Conservation (phyloP, 371 early-diverging fungal species). For the Rhizomucor pusillus region DNA sequence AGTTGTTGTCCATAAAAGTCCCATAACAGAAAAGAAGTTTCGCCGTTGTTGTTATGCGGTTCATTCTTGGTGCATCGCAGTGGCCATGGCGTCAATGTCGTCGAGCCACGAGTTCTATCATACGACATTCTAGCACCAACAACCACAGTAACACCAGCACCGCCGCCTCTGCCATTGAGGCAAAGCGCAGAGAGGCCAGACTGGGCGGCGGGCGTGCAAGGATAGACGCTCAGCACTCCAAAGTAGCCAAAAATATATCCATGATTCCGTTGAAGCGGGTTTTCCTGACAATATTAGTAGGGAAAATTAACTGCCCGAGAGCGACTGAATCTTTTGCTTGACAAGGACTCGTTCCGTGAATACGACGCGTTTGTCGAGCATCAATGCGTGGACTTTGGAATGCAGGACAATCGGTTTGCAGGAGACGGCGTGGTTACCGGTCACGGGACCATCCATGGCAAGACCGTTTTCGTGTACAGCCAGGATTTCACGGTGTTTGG, state of each 20-base stretch:
- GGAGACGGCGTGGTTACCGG: conserved; percentile 98
- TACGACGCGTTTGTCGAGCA: conserved; percentile 96
- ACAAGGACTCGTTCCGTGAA: conserved; percentile 86
- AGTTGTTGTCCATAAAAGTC: no score
- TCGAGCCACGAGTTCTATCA: no score
- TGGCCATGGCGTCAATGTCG: no score
- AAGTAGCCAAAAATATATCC: neutral
- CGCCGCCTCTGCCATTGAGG: neutral
- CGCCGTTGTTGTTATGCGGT: no score
- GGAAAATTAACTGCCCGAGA: conserved; percentile 97
- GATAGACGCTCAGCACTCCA: neutral
- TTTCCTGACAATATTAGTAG: conserved; percentile 28
- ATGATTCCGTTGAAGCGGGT: no score
- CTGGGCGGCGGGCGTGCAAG: neutral
- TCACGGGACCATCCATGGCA: conserved; percentile 90
- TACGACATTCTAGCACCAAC: no score
- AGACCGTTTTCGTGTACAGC: conserved; percentile 88
- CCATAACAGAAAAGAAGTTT: no score
- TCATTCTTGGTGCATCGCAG: no score
- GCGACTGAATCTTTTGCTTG: conserved; percentile 83
- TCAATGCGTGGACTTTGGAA: conserved; percentile 90
- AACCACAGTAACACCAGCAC: no score
- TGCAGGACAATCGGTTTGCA: conserved; percentile 82
- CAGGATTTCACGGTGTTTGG: conserved; percentile 96
- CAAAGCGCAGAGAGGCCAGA: neutral